Evolutionary conservation across 192 early-diverging fungal species (phyloP), one percentile per base, ranked within the genome.

Genomic region (Irineochytrium annulatum): DNA sequence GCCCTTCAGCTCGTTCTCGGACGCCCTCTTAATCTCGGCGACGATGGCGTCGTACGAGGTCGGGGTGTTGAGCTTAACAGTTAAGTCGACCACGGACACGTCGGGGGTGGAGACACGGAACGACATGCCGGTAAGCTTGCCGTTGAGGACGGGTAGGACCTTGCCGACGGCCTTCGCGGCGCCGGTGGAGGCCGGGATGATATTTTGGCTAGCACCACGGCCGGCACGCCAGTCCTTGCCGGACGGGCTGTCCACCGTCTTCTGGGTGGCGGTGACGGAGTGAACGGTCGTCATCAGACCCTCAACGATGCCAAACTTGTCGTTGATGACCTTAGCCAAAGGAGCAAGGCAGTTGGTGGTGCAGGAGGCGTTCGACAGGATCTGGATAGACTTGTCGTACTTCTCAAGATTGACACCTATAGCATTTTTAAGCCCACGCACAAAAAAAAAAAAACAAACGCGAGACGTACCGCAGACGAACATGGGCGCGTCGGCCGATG

Each of bases 291-390:
- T 96, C 96, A 99, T 99, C 54, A 99, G 79, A 70, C 88, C 96
- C 81, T 97, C 93, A 51, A 86, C 76, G 69, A 99, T 92, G 54
- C 92, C 93, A 74, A 96, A 97, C 71, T 93, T 82, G 70, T 96
- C 93, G 73, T 98, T 67, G 71, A 98, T 83, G 59, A 97, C 89
- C 85, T 97, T 95, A 78, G 92, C 94, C 59, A 98, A 82, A 46
- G 95, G 94, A 26, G 95, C 95, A 56, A 98, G 77, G 79, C 95
- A 97, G 88, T 97, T 98, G 88, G 95, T 98, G 62, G 95, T 98
- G 88, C 95, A 98, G 28, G 95, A 98, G 56, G 95, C 95, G 77
- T 98, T 98, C 60, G 93, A 95, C 63, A 98, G 83, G 60, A 98
- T 87, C 32, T 88, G 79, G 76, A 90, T 86, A 52, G 68, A 69